phyloP scores from a whole-genome alignment of 2,329 filamentous ascomycete species.

The Stagonosporopsis rhizophila region DNA sequence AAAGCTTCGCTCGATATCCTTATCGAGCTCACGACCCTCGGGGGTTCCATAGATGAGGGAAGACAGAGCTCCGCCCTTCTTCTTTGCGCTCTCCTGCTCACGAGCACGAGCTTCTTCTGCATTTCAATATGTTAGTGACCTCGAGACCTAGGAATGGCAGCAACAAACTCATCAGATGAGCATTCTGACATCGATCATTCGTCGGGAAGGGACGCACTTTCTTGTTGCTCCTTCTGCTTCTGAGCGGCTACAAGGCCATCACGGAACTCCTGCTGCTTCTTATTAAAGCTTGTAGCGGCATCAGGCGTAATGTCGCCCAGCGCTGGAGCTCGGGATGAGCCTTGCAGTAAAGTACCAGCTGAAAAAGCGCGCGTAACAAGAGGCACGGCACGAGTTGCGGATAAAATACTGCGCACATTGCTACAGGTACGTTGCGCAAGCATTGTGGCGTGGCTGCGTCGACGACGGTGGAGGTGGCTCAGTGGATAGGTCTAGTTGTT shows the following conservation, averaged over 20 bases:
- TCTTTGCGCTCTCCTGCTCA: conserved; percentile 66
- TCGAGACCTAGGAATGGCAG: conserved; percentile 53
- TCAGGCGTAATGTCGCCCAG: conserved; percentile 83
- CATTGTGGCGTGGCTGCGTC: conserved; percentile 32
- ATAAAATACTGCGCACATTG: conserved; percentile 33
- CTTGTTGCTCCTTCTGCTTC: conserved; percentile 78
- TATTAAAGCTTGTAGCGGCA: conserved; percentile 77
- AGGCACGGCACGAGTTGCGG: conserved; percentile 23
- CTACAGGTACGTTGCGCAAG: conserved; percentile 40
- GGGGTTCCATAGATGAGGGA: conserved; percentile 97
- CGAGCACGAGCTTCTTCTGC: conserved; percentile 63
- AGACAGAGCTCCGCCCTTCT: conserved; percentile 73
- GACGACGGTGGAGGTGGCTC: not conserved
- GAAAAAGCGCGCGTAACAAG: conserved; percentile 38
- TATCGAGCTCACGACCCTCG: conserved; percentile 91
- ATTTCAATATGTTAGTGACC: conserved; percentile 62
- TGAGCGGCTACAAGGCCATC: conserved; percentile 78
- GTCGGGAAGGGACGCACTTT: conserved; percentile 71
- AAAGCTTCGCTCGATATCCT: conserved; percentile 95
- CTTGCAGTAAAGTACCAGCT: conserved; percentile 34
- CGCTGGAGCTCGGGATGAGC: conserved; percentile 62
- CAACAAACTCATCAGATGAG: conserved; percentile 27
- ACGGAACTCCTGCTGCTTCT: conserved; percentile 85
- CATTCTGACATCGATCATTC: conserved; percentile 52
- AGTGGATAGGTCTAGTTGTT: not conserved